These are phyloP conservation scores for Ophiocordyceps camponoti-saundersi DNA, from an alignment of 2,329 filamentous ascomycete species.

Conservation along the genomic window DNA sequence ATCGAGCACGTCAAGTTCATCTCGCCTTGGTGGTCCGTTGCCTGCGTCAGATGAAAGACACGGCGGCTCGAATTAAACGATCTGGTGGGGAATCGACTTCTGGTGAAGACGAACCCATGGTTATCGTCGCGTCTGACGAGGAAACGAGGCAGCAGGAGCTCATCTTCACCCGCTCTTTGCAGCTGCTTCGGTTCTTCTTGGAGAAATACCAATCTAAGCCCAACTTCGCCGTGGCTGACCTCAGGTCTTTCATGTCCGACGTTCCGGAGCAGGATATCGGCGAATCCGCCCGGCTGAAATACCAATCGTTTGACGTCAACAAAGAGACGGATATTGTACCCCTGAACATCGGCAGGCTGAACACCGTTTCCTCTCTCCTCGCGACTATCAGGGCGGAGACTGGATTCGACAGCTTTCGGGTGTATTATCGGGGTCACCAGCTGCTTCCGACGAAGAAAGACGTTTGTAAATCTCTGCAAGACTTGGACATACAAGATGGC, in stretches of 20 bases:
- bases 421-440: constrained; percentile 53
- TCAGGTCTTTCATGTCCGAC: constrained; percentile 33
- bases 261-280: constrained; percentile 39
- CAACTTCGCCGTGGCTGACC: constrained; percentile 40
- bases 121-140: constrained; percentile 27
- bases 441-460: constrained; percentile 43
- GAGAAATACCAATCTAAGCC: constrained; percentile 44
- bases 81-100: constrained; percentile 23
- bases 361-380: constrained; percentile 54
- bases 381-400: constrained; percentile 50
- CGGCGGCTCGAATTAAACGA: constrained; percentile 36
- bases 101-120: constrained; percentile 35
- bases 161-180: constrained; percentile 50
- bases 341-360: constrained; percentile 49
- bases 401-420: constrained; percentile 57
- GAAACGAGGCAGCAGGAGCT: constrained; percentile 33
- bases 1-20: constrained; percentile 41
- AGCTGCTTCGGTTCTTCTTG: constrained; percentile 51
- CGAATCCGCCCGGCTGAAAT: constrained; percentile 49
- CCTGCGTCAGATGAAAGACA: constrained; percentile 47
- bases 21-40: constrained; percentile 58
- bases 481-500: constrained; percentile 48
- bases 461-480: constrained; percentile 44
- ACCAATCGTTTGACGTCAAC: constrained; percentile 53
- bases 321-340: constrained; percentile 41